Evolutionary conservation across 441 rosid species (phyloP).

Genomic region (Brassica balearica): DNA sequence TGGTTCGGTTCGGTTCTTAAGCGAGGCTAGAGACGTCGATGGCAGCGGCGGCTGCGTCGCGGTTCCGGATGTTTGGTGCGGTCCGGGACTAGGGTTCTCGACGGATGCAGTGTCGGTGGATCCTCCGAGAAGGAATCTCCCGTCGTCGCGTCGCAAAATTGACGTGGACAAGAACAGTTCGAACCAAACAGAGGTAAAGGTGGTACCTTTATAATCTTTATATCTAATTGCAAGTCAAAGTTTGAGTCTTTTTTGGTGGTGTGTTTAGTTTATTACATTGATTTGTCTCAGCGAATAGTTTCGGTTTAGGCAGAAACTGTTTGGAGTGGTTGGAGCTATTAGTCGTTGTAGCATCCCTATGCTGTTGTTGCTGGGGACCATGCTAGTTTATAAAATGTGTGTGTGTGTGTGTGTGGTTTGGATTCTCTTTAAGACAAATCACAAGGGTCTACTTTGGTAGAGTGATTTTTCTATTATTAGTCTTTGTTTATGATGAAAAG

Average conservation of each 20-base stretch:
- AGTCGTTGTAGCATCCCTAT: constrained; percentile 25
- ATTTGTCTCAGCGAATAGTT: too few relatives aligned
- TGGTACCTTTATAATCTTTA: not conserved
- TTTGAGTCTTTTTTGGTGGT: constrained; percentile 9
- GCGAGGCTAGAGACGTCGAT: constrained; percentile 32
- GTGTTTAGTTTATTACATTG: not conserved
- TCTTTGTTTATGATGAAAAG: constrained; percentile 21
- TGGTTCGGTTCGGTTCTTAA: constrained; percentile 25
- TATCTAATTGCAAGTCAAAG: constrained; percentile 1
- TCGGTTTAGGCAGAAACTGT: constrained; percentile 17
- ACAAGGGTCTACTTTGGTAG: constrained; percentile 33
- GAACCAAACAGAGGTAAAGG: constrained; percentile 47
- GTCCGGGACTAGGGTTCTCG: constrained; percentile 35
- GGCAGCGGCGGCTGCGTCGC: constrained; percentile 54
- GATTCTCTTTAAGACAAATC: constrained; percentile 28
- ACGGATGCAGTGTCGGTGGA: constrained; percentile 52
- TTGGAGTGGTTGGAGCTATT: constrained; percentile 39
- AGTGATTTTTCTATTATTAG: constrained; percentile 33
- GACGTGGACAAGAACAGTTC: constrained; percentile 16
- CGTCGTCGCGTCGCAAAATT: not conserved
- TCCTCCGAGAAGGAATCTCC: constrained; percentile 9
- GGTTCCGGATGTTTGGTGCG: constrained; percentile 55
- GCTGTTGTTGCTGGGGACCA: constrained; percentile 35
- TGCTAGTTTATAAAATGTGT: constrained; percentile 4
- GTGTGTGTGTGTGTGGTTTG: constrained; percentile 24